Percentiles rank a stretch among this genome's conserved stretches.
Evolutionary conservation across 345 rosid species (phyloP).

Genomic region (Hibiscus tridactylites): DNA sequence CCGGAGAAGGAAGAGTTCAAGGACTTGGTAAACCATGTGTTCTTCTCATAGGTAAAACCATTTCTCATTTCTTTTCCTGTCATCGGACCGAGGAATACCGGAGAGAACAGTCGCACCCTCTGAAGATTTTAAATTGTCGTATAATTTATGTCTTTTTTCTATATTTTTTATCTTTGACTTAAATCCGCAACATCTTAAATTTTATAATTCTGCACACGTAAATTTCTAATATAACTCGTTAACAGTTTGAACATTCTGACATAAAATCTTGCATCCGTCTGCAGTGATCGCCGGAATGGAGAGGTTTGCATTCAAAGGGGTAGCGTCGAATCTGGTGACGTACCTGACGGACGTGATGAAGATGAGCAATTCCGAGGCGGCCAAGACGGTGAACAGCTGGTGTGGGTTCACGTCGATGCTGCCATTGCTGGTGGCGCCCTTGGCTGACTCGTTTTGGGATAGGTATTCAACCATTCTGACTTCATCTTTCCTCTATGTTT

Average conservation of each 20-base stretch:
- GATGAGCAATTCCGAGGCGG: constrained; percentile 84
- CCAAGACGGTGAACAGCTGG: constrained; percentile 84
- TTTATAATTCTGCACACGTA: too few species aligned
- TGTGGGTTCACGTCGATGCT: constrained; percentile 79
- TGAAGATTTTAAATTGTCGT: too few species aligned
- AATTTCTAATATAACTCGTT: too few species aligned
- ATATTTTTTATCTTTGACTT: too few species aligned
- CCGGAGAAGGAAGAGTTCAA: constrained; percentile 23
- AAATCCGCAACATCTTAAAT: too few species aligned
- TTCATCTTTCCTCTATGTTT: constrained; percentile 65
- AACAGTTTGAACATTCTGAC: too few species aligned
- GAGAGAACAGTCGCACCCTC: too few species aligned
- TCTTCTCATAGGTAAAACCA: constrained; percentile 62
- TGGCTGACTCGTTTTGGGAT: constrained; percentile 79
- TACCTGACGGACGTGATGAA: constrained; percentile 74
- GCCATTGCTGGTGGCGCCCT: constrained; percentile 74
- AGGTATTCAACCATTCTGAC: constrained; percentile 62
- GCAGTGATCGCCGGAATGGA: constrained; percentile 76
- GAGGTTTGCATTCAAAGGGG: constrained; percentile 96
- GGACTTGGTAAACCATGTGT: constrained; percentile 58
- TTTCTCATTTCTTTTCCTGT: not conserved
- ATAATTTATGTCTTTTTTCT: too few species aligned
- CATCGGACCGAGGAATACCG: too few species aligned
- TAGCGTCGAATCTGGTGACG: constrained; percentile 83
- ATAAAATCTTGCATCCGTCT: too few species aligned